These are phyloP conservation scores for Eleusine coracana DNA, from an alignment of 176 grass and related monocot species.

Conservation along the genomic window DNA sequence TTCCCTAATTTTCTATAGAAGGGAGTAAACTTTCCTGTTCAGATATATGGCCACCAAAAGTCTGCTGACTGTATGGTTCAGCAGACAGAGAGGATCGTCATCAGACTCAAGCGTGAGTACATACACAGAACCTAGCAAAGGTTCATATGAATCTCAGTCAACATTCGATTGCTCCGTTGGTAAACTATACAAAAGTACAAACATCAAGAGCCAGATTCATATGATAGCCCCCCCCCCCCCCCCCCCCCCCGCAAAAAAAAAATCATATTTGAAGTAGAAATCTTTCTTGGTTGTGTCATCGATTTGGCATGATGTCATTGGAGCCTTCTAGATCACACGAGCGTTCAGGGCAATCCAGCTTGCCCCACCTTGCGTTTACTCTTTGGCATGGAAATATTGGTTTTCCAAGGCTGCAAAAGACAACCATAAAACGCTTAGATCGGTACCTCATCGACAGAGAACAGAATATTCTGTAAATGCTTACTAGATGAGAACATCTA, in stretches of 20 bases:
- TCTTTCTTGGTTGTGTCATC: slow-evolving; percentile 31
- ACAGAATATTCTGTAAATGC: neutral
- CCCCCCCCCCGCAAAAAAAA: too few relatives aligned
- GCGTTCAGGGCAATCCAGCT: slow-evolving; percentile 82
- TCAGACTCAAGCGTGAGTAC: neutral
- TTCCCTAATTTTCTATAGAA: slow-evolving; percentile 4
- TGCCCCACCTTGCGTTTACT: slow-evolving; percentile 94
- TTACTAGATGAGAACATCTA: slow-evolving; percentile 19
- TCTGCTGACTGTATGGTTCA: neutral
- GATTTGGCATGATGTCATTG: slow-evolving; percentile 58
- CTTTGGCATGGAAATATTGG: slow-evolving; percentile 86
- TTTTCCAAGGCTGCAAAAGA: slow-evolving; percentile 80
- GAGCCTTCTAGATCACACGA: slow-evolving; percentile 70
- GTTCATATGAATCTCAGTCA: neutral
- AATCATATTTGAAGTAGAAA: neutral
- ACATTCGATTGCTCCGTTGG: neutral
- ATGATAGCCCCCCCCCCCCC: neutral
- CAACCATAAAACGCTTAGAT: slow-evolving; percentile 33
- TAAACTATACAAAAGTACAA: slow-evolving; percentile 19
- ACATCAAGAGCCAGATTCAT: slow-evolving; percentile 13
- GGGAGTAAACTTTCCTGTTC: neutral
- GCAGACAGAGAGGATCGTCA: slow-evolving; percentile 9
- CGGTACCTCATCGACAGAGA: neutral
- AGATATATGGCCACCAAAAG: slow-evolving; percentile 32
- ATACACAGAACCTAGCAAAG: slow-evolving; percentile 19